Base-by-base conservation (phyloP, 129 eudicot genomes). In the Tanacetum coccineum region DNA sequence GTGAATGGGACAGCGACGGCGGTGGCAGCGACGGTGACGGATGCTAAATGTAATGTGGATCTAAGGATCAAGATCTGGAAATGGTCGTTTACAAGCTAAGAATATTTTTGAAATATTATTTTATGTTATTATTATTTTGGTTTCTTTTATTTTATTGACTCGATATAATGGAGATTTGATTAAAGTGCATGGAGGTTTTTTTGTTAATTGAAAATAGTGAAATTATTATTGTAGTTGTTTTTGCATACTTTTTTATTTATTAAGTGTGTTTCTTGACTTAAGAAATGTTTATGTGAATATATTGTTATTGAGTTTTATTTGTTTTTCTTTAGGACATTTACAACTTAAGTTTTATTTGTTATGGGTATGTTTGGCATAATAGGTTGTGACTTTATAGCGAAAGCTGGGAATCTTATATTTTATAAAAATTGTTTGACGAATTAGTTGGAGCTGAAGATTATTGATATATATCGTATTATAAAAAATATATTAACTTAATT, bases 21-120 rank as follows among this genome's bases (percentile, higher is more conserved):
- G 0, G 70, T 77, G 61, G 45, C 79, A 1, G 97, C 95, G 32
- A 50, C 83, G 4, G 80, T 80, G 53, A 15, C 82, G 2, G 79
- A 78, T 6, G 82, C 96, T 3, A 87, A 85, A 69, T 91, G 98
- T 68, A 81, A 80, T 79, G 98, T 88, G 48, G 98, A 91, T 88
- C 94, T 88, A 17, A 72, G 95, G 45, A 77, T 91, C 77, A 91
- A 87, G 92, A 91, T 91, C 90, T 85, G 82, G 90, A 91, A 88
- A 85, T 87, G 85, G 87, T 84, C 88, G 0, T 84, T 90, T 71
- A 82, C 79, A 15, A 75, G 79, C 36, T 75, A 75, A 57, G n/a
- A 21, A 21, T 60, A 17, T n/a, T n/a, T n/a, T 36, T 5, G 26
- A 28, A 64, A 13, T 8, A n/a, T 58, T 44, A 20, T 67, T 62